A percentile compares a stretch with the other conserved stretches of the same genome.
Conservation (phyloP, 2,329 filamentous ascomycete genomes). For the Diaporthe ilicicola region DNA sequence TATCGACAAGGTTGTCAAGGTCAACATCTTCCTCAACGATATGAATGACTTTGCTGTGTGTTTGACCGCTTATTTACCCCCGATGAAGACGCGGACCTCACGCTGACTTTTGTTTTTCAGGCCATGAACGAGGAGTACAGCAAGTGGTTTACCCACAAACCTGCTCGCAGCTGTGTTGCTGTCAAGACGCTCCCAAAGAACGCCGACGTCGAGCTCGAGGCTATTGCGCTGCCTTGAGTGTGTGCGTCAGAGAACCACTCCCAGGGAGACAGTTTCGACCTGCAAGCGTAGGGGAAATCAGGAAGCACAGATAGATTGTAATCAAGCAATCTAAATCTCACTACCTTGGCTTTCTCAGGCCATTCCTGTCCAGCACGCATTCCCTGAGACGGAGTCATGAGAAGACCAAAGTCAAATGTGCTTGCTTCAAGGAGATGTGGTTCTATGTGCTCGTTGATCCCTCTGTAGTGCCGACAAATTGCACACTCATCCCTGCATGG, state of each 20-base stretch:
- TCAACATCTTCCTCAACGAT: slow-evolving; percentile 88
- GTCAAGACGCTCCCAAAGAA: slow-evolving; percentile 89
- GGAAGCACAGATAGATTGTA: background rate
- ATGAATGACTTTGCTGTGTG: slow-evolving; percentile 84
- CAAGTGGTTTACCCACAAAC: slow-evolving; percentile 84
- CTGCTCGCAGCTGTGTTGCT: slow-evolving; percentile 87
- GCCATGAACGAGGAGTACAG: slow-evolving; percentile 88
- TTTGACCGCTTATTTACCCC: slow-evolving; percentile 8
- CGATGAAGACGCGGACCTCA: too few relatives aligned
- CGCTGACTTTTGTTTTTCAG: slow-evolving; percentile 38
- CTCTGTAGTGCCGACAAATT: background rate
- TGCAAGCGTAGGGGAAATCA: too few relatives aligned
- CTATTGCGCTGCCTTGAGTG: slow-evolving; percentile 73
- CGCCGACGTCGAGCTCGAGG: slow-evolving; percentile 90
- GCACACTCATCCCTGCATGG: background rate
- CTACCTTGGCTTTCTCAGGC: background rate
- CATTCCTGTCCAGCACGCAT: background rate
- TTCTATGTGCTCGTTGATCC: background rate
- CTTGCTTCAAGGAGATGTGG: too few relatives aligned
- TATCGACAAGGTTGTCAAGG: slow-evolving; percentile 86
- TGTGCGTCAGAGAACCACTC: background rate
- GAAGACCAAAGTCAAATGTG: too few relatives aligned
- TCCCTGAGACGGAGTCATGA: background rate
- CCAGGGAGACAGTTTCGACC: background rate
- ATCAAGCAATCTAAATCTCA: background rate